These are phyloP conservation scores for Coniochaeta sp. DNA, from an alignment of 2,329 filamentous ascomycete genomes.

Conservation along the genomic window DNA sequence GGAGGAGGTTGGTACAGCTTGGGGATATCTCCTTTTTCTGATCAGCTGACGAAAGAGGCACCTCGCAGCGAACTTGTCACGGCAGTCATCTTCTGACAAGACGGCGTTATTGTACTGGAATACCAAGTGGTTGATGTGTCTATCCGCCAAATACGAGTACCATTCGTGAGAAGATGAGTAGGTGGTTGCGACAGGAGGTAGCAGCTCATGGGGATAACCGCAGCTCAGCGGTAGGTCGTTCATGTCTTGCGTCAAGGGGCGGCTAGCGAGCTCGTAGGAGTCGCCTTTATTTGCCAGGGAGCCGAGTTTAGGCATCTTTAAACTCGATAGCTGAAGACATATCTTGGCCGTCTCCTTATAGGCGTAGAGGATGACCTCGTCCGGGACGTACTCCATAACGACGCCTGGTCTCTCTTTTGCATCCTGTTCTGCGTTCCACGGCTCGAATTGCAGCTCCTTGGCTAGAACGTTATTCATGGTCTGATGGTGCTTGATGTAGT, in stretches of 20 bases:
- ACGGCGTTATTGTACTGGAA: conserved; percentile 34
- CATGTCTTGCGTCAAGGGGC: conserved; percentile 34
- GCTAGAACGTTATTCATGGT: neutral
- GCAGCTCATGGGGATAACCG: conserved; percentile 8
- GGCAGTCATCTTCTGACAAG: conserved; percentile 27
- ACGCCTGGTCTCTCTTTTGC: too few species aligned
- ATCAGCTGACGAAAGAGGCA: conserved; percentile 30
- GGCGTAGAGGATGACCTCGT: too few species aligned
- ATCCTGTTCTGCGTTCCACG: too few species aligned
- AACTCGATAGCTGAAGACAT: conserved; percentile 28
- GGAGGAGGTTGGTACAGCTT: too few species aligned
- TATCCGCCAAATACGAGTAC: conserved; percentile 26
- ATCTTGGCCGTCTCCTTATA: conserved; percentile 35
- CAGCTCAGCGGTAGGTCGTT: conserved; percentile 24
- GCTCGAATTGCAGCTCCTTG: conserved; percentile 8
- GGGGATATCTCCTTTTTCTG: neutral
- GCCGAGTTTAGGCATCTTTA: conserved; percentile 29
- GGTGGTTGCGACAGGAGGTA: conserved; percentile 14
- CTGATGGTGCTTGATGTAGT: conserved; percentile 28
- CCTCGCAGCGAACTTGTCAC: conserved; percentile 34
- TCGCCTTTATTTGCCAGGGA: conserved; percentile 20
- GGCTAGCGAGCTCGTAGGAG: conserved; percentile 16
- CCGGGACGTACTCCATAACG: too few species aligned
- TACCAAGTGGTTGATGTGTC: conserved; percentile 29
- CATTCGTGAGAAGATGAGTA: conserved; percentile 24